A percentile compares a stretch with the other conserved stretches of the same genome.
Evolutionary conservation across 2,329 filamentous ascomycete genomes (phyloP).

Genomic region (Fusarium proliferatum): DNA sequence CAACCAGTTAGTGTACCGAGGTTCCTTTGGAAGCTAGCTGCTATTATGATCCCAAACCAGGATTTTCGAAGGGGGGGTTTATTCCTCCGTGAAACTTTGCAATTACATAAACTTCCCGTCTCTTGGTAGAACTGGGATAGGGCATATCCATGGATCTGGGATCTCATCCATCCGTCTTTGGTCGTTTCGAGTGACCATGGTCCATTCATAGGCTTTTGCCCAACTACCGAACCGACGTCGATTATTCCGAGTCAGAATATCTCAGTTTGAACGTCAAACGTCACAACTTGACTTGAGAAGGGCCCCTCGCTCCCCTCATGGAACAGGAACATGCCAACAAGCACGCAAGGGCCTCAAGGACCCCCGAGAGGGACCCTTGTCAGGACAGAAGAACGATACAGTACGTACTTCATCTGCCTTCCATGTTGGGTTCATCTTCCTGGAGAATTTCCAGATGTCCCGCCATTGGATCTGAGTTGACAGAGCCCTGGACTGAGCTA

Average conservation of each 20-base stretch:
- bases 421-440: constrained; percentile 18
- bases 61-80: constrained; percentile 16
- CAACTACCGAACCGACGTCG: constrained; percentile 8
- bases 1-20: constrained; percentile 3
- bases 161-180: neutral
- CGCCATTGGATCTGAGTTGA: constrained; percentile 22
- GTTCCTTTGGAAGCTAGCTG: neutral
- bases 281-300: neutral
- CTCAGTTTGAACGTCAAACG: neutral
- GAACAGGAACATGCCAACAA: constrained; percentile 5
- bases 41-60: constrained; percentile 5
- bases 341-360: neutral
- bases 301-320: constrained; percentile 8
- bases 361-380: neutral
- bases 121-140: neutral
- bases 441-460: constrained; percentile 17
- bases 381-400: neutral
- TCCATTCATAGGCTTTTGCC: neutral
- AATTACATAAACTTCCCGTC: constrained; percentile 30
- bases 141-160: constrained; percentile 1
- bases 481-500: neutral
- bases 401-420: constrained; percentile 19
- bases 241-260: neutral
- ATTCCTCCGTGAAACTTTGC: constrained; percentile 13
- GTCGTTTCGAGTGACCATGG: neutral